Conservation (phyloP, 139 green algal species). For the Raphidocelis subcapitata region DNA sequence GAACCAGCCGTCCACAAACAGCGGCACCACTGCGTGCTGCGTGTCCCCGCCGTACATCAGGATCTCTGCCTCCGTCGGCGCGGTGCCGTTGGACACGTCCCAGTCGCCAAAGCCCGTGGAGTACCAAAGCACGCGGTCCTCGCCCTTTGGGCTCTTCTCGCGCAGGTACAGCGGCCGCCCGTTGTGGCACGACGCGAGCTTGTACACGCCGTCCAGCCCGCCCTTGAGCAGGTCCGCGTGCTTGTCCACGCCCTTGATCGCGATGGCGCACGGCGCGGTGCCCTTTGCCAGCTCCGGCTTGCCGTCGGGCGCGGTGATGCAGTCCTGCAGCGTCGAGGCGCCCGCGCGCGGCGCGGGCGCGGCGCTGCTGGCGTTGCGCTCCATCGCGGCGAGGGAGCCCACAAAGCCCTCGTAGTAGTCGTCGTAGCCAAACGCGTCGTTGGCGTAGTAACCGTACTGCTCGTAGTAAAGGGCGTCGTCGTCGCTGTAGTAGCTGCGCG, state of each 20-base stretch:
- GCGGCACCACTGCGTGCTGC: constrained; percentile 43
- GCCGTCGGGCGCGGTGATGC: constrained; percentile 9
- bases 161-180: constrained; percentile 57
- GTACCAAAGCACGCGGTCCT: constrained; percentile 55
- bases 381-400: background rate
- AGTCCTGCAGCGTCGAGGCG: constrained; percentile 1
- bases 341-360: too few relatives aligned
- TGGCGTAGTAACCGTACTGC: constrained; percentile 10
- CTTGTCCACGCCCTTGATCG: constrained; percentile 25
- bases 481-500: constrained; percentile 26
- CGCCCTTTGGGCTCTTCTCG: constrained; percentile 26
- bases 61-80: constrained; percentile 45
- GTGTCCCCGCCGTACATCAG: constrained; percentile 62
- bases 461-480: constrained; percentile 26
- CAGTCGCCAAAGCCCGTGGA: constrained; percentile 52
- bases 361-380: too few relatives aligned
- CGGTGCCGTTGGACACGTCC: constrained; percentile 46
- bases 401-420: constrained; percentile 31
- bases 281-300: constrained; percentile 28
- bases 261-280: constrained; percentile 26
- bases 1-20: constrained; percentile 59
- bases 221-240: constrained; percentile 29
- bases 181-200: constrained; percentile 52
- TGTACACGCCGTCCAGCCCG: constrained; percentile 56
- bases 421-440: constrained; percentile 20